phyloP scores from a whole-genome alignment of 306 rosid genomes.

The Vicia sativa region DNA sequence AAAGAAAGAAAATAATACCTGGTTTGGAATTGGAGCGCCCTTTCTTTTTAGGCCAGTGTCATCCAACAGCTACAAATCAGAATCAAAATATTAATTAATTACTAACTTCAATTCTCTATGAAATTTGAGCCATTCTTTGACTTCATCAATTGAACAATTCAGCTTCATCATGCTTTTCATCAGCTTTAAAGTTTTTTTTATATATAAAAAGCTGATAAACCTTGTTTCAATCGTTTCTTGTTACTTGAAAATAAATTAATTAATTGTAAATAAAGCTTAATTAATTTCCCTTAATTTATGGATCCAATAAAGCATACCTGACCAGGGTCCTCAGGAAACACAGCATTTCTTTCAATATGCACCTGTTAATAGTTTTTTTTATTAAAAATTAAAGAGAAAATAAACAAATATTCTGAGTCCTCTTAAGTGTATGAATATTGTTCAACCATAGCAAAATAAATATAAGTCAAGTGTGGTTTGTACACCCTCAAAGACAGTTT shows the following conservation, averaged over 20 bases:
- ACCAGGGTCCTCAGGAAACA: slow-evolving; percentile 60
- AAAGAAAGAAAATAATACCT: slow-evolving; percentile 44
- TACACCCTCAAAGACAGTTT: too few species aligned
- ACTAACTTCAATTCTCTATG: slow-evolving; percentile 25
- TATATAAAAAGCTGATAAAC: slow-evolving; percentile 41
- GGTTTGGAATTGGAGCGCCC: slow-evolving; percentile 47
- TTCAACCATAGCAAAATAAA: too few species aligned
- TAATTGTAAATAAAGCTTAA: slow-evolving; percentile 25
- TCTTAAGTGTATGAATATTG: too few species aligned
- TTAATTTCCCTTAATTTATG: slow-evolving; percentile 39
- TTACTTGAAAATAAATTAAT: not conserved
- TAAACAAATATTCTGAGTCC: not conserved
- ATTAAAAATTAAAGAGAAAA: slow-evolving; percentile 9
- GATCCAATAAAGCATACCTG: slow-evolving; percentile 56
- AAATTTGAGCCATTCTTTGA: slow-evolving; percentile 38
- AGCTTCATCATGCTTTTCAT: slow-evolving; percentile 41
- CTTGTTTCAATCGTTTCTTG: slow-evolving; percentile 29
- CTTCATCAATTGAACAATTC: slow-evolving; percentile 45
- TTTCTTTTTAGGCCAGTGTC: slow-evolving; percentile 53
- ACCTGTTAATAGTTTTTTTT: slow-evolving; percentile 35
- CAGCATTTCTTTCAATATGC: slow-evolving; percentile 50
- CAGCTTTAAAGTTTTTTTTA: not conserved
- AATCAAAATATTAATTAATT: slow-evolving; percentile 33
- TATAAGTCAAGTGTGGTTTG: too few species aligned
- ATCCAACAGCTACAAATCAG: slow-evolving; percentile 47